These are phyloP conservation scores for Phylloporus sp. DNA, from an alignment of 768 basidiomycete species.

Conservation along the genomic window DNA sequence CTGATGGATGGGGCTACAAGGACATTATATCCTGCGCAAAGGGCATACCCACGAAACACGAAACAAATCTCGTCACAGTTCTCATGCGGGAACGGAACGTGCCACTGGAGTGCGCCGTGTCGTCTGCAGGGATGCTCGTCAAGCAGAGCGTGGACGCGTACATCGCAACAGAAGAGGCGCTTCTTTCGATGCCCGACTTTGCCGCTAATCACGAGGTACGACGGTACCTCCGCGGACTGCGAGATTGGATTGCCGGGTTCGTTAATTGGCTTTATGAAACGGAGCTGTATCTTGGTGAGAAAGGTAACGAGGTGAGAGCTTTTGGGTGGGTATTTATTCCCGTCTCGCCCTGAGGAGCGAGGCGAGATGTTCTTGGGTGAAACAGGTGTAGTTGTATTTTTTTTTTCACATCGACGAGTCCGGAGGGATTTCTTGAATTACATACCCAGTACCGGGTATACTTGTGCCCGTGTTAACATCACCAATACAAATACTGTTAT, in stretches of 20 bases:
- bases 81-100: conserved; percentile 42
- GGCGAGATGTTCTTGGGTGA: neutral
- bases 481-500: neutral
- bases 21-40: conserved; percentile 56
- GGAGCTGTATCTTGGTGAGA: conserved; percentile 54
- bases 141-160: conserved; percentile 30
- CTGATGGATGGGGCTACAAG: conserved; percentile 29
- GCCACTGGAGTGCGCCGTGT: conserved; percentile 46
- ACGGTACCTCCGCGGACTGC: conserved; percentile 47
- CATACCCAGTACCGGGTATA: neutral
- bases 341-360: conserved; percentile 5
- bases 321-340: conserved; percentile 63
- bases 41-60: conserved; percentile 35
- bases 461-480: neutral
- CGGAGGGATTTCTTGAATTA: conserved; percentile 8
- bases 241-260: conserved; percentile 54
- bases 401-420: neutral
- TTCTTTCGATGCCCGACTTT: conserved; percentile 14
- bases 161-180: conserved; percentile 18
- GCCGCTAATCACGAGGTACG: conserved; percentile 24
- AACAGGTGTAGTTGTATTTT: neutral
- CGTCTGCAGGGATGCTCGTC: conserved; percentile 21
- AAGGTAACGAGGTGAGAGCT: conserved; percentile 52
- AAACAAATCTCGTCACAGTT: conserved; percentile 48
- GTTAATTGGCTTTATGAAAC: conserved; percentile 67